Evolutionary conservation across 2,329 filamentous ascomycete species (phyloP), one percentile per base, ranked within the genome.

Genomic region (Tolypocladium tundrense): DNA sequence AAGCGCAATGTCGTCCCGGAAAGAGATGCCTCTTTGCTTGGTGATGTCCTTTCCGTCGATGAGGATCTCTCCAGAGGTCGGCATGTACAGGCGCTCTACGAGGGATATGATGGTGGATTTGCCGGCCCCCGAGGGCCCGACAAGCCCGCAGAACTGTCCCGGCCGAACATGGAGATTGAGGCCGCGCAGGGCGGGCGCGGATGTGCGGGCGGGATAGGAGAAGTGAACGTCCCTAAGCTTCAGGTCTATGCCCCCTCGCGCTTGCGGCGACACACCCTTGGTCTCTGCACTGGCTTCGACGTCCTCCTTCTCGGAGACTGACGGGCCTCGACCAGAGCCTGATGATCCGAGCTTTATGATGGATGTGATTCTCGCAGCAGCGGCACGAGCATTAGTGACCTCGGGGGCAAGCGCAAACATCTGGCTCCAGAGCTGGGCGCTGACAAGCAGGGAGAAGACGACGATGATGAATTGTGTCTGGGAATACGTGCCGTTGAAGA

Each of bases 401-500:
- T 88, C 85, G 0, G 85, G 84, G 0, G 84, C 83, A 0, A 88
- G 77, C 3, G 81, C 79, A 66, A 87, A 87, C 68, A 88, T 80
- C 64, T 86, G 83, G 35, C 84, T 81, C 72, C 81, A 85, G 3
- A 84, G 73, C 63, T 84, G 79, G 0, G 85, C 83, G 52, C 80
- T 83, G 57, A 87, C 79, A 1, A 88, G 74, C 54, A 88, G 76
- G 0, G 84, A 78, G 4, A 83, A 77, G 2, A 86, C 74, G 7
- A 87, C 82, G 62, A 86, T 84, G 64, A 87, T 79, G 70, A 87
- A 87, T 4, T 82, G 78, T 33, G 82, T 80, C 19, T 75, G 77
- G 7, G 68, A 67, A 63, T 85, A 85, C 53, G 79, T 73, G 2
- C 84, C 83, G 16, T 75, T 74, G 39, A 83, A 73, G 58, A 88